Evolutionary conservation across 2,329 filamentous ascomycete species (phyloP), one percentile per base, ranked within the genome.

Genomic region (Curvularia sp.): DNA sequence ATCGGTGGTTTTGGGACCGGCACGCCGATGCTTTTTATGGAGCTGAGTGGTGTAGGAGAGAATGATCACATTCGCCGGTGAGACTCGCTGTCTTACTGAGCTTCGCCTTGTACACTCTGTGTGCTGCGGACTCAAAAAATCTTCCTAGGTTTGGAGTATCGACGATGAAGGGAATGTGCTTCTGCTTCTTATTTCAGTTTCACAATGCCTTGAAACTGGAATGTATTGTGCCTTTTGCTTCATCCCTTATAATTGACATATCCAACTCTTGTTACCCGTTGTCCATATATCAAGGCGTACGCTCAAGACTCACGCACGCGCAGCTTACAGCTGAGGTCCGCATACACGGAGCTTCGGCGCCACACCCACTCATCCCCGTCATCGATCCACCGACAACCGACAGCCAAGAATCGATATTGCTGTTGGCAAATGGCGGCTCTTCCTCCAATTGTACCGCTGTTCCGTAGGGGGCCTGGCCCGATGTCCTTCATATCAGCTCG

Each of bases 101-200:
- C 39, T 23, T 42, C 50, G 51, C 39, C 45, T 42, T 41, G 55
- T 38, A 32, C 36, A 23, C 41, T 34, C 43, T 47, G 55, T 48
- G 55, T 54, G 52, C 55, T 58, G 51, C 55, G 51, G 55, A 55
- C 48, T 25, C 51, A 39, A 50, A 50, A 45, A 57, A 12, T 39
- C 41, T 19, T 27, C 27, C 50, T 57, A 18, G 32, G 47, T 18
- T 49, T 49, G 32, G 45, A 49, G 21, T 8, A 49, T 38, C 15
- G 47, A 36, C 13, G 23, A 49, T 28, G 47, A 49, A 18, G 34
- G 15, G 23, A 36, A 15, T n/a, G 21, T 38, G 21, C 21, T 15
- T 18, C 32, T 38, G 32, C 47, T 49, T 49, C 32, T 49, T 49
- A 49, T 49, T 49, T 49, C 47, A 49, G 47, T 49, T 49, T 49